Base-by-base conservation (phyloP, 768 basidiomycete species). In the Tylopilus plumbeoviolaceoides region DNA sequence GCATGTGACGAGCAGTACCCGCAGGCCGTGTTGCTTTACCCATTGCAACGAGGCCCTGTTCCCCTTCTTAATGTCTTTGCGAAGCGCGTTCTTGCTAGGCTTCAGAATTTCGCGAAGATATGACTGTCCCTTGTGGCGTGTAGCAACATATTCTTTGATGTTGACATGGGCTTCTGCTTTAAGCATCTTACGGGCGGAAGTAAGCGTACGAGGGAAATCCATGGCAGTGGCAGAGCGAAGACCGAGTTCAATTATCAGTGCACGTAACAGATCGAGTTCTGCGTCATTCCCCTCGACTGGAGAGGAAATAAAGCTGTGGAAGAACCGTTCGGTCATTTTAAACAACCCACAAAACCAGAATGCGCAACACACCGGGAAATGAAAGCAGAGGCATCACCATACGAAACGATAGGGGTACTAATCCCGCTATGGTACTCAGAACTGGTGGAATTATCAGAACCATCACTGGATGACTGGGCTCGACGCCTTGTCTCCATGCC, bases 201-300 rank as follows among this genome's bases (percentile, higher is more conserved):
- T 79, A 48, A 91, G 68, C 0, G 85, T 78, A 28, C 66, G 65
- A 3, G 89, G 89, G 3, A 88, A 72, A 23, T 73, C 67, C 20
- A 48, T 62, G 56, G 74, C 70, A 28, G 71, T 72, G 0, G 75
- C 74, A 15, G 73, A 72, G 61, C 56, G 67, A 48, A 79, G 71
- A n/a, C 88, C 88, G n/a, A 91, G 75, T 69, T 91, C 89, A 55
- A 90, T 74, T 58, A 89, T 82, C 53, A 91, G 78, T 0, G 87
- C 82, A 52, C 89, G 89, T 7, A 90, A 73, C 36, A 91, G 72
- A 7, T 78, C 74, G 33, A 91, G 78, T 36, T 80, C 74, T 23
- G 51, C 18, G 18, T 44, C 54, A 0, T 48, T 50, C 25, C 53
- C 55, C 30, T 54, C 50, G 21, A 47, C 44, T 18, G 65, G 63